Percentiles rank a stretch among this genome's conserved stretches.
Evolutionary conservation across 768 basidiomycete genomes (phyloP).

Genomic region (Rhodotorula graminis): DNA sequence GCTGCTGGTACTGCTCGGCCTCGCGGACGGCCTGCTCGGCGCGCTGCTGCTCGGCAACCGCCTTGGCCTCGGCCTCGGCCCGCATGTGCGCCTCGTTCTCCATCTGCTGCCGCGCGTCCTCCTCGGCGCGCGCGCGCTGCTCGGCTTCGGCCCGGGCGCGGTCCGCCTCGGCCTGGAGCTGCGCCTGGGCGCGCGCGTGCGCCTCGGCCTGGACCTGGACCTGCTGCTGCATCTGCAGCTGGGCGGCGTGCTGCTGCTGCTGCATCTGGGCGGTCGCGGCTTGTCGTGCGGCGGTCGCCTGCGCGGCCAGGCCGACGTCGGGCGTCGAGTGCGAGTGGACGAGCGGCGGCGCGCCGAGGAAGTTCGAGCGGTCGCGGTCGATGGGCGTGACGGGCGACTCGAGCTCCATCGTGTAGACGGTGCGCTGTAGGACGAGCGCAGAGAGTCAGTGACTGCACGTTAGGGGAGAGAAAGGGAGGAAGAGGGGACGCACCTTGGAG

Average conservation of each 20-base stretch:
- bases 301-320: constrained; percentile 11
- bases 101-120: constrained; percentile 7
- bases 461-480: neutral
- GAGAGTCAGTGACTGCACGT: neutral
- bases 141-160: constrained; percentile 15
- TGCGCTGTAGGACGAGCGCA: neutral
- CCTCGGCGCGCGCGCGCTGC: constrained; percentile 3
- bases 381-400: constrained; percentile 20
- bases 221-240: constrained; percentile 18
- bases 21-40: constrained; percentile 1
- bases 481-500: constrained; percentile 7
- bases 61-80: constrained; percentile 11
- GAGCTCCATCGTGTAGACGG: constrained; percentile 30
- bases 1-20: constrained; percentile 24
- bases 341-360: constrained; percentile 21
- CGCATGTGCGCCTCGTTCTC: constrained; percentile 5
- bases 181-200: constrained; percentile 4
- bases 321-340: constrained; percentile 28
- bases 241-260: constrained; percentile 10
- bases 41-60: neutral
- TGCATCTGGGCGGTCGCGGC: constrained; percentile 8
- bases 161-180: constrained; percentile 7
- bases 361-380: neutral
- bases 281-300: constrained; percentile 15
- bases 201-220: constrained; percentile 10